phyloP scores from a whole-genome alignment of 495 filamentous ascomycete species.

The Penicillium cataractarum region DNA sequence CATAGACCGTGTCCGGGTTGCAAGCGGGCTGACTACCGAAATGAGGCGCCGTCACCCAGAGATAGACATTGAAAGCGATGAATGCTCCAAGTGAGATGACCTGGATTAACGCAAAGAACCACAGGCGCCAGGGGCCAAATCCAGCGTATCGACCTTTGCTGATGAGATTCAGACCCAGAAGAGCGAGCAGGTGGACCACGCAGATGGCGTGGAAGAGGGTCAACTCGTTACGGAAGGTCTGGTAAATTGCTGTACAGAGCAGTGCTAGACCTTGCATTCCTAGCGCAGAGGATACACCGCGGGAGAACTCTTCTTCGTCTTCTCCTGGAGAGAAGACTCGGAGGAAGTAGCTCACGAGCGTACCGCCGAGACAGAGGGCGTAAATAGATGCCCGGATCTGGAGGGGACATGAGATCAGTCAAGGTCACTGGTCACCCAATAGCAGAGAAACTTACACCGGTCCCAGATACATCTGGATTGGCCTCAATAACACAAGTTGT shows the following conservation, averaged over 20 bases:
- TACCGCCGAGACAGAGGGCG: slow-evolving; percentile 23
- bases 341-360: slow-evolving; percentile 22
- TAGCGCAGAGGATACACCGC: slow-evolving; percentile 22
- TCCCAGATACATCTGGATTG: slow-evolving; percentile 23
- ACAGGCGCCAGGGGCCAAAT: slow-evolving; percentile 21
- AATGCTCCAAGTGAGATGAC: slow-evolving; percentile 20
- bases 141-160: slow-evolving; percentile 26
- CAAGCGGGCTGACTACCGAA: slow-evolving; percentile 22
- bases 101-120: slow-evolving; percentile 17
- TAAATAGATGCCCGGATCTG: slow-evolving; percentile 26
- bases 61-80: slow-evolving; percentile 22
- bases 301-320: slow-evolving; percentile 24
- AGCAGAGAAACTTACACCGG: slow-evolving; percentile 13
- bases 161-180: slow-evolving; percentile 20
- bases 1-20: slow-evolving; percentile 18
- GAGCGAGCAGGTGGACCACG: slow-evolving; percentile 22
- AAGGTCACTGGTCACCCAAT: neutral
- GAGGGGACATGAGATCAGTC: neutral
- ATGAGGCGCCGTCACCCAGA: slow-evolving; percentile 22
- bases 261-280: slow-evolving; percentile 25
- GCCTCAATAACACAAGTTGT: slow-evolving; percentile 19
- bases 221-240: slow-evolving; percentile 20
- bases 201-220: slow-evolving; percentile 28
- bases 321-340: slow-evolving; percentile 20
- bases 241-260: slow-evolving; percentile 27